phyloP scores from a whole-genome alignment of 441 rosid species.

The Kokia cookei region DNA sequence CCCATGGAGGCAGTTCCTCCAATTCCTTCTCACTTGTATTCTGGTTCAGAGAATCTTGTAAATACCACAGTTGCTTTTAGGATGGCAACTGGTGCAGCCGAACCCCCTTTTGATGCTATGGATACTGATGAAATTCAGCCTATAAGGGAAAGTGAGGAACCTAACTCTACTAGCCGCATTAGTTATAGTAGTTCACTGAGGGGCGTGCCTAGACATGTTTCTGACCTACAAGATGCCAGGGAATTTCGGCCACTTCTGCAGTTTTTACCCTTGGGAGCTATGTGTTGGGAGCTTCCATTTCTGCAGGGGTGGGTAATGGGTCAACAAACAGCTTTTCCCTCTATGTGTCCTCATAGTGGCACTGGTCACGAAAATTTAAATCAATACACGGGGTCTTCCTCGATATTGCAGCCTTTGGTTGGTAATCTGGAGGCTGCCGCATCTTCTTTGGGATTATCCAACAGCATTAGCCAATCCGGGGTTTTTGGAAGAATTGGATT shows the following conservation, averaged over 20 bases:
- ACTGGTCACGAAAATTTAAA: constrained; percentile 33
- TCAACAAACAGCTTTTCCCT: constrained; percentile 56
- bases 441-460: constrained; percentile 45
- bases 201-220: constrained; percentile 21
- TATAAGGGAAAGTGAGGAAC: constrained; percentile 26
- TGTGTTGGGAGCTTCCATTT: constrained; percentile 76
- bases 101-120: constrained; percentile 34
- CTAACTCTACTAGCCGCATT: constrained; percentile 14
- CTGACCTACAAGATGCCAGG: constrained; percentile 21
- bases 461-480: constrained; percentile 36
- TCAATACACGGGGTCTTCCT: constrained; percentile 31
- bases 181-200: constrained; percentile 14
- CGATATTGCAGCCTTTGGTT: constrained; percentile 28
- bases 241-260: constrained; percentile 53
- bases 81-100: constrained; percentile 28
- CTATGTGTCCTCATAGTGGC: constrained; percentile 35
- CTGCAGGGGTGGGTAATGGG: constrained; percentile 85
- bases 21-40: constrained; percentile 26
- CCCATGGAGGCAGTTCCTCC: constrained; percentile 42
- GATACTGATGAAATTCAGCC: constrained; percentile 53
- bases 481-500: constrained; percentile 45
- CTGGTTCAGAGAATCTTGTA: constrained; percentile 22
- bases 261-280: constrained; percentile 48
- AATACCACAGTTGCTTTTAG: constrained; percentile 28
- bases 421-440: constrained; percentile 43